Evolutionary conservation across 2,329 filamentous ascomycete species (phyloP), one percentile per base, ranked within the genome.

Genomic region (Ramularia collo-cygni): DNA sequence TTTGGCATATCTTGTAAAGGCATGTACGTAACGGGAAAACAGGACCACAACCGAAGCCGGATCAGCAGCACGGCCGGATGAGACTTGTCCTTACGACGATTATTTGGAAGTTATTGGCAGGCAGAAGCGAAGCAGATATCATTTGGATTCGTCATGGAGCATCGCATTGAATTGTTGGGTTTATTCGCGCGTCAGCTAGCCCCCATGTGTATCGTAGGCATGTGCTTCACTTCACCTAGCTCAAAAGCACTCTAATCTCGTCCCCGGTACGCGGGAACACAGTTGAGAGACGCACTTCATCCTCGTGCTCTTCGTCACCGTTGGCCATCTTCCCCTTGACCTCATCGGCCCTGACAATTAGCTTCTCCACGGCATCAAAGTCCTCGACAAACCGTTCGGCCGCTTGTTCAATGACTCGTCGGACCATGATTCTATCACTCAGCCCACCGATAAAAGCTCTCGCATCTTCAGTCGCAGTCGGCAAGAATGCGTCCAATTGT

Each of bases 391-490:
- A 98, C 38, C 69, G 74, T 52, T 86, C 81, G 1, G 88, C 85
- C 0, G 89, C 90, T 48, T 84, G 77, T 53, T 93, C 85, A 0
- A 86, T 92, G 35, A 95, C 76, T 33, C 80, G 72, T 34, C 85
- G 77, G 10, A 83, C 82, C 42, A 94, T 66, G 8, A 71, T 72
- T 1, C 83, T 76, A 54, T 85, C 84, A 46, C 83, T 79, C 1
- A 98, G 66, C 29, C 77, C 70, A 48, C 81, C 82, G 17, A 96
- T 64, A 44, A 87, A 85, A 36, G 92, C 84, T 53, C 85, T 79
- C 2, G 89, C 89, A 59, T 98, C 92, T 71, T 95, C 90, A 19
- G 95, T 72, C 2, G 90, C 92, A 1, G 87, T 93, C 0, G 92
- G 89, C 16, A 98, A 69, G 65, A 96, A 98, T 45, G 87, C 81